Base-by-base conservation (phyloP, 768 basidiomycete species). In the Tricholoma flavovirens region DNA sequence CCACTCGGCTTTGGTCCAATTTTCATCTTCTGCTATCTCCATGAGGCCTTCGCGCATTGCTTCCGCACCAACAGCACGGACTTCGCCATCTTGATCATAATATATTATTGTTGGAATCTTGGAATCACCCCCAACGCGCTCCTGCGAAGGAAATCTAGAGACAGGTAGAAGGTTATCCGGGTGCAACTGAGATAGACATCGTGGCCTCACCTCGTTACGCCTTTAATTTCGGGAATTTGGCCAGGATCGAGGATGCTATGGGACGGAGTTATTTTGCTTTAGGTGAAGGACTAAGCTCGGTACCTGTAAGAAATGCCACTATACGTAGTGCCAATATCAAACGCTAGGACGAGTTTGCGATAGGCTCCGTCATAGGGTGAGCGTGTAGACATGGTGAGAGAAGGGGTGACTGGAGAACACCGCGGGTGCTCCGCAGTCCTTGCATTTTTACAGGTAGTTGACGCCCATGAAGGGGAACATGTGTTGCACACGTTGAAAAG, bases 251-350 rank as follows among this genome's bases (percentile, higher is more conserved):
- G 66, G 51, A 79, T 60, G 49, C 65, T 71, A 48, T 2, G 46
- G 3, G 2, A 15, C 36, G 19, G 30, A 19, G n/a, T 36, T 12
- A 49, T n/a, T 40, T n/a, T 10, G n/a, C 19, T 15, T 11, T 12
- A 7, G 26, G n/a, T 26, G 24, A 24, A 22, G 40, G 24, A 11
- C 6, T 15, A 10, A 14, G 54, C 11, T 7, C 9, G 42, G 14
- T 33, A 66, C 68, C 64, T 65, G 56, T 80, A 80, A 1, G 75
- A 76, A 3, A 80, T 68, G 5, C 77, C 77, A 40, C 78, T 79
- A 42, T 66, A 79, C 3, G 77, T 81, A 3, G 76, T 82, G 10
- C 81, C 78, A 4, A 81, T 62, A 55, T 81, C 80, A 43, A 81
- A 75, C 1, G 77, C 77, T 17, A 81, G 56, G 4, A 81, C 71